phyloP scores from a whole-genome alignment of 139 green algal species.

The Eudorina sp. region DNA sequence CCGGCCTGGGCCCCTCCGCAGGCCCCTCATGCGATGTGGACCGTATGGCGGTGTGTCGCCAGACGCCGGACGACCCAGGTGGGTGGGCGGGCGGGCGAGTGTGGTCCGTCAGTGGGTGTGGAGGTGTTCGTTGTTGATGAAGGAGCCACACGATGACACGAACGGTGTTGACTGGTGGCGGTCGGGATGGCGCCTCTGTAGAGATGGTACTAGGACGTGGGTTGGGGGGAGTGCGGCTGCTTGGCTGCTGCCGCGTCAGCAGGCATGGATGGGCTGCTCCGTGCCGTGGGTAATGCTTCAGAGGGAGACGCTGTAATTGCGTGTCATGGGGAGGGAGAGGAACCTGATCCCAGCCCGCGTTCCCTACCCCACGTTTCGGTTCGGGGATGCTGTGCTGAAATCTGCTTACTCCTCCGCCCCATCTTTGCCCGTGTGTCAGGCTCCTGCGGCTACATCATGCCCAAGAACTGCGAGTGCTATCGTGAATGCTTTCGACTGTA shows the following conservation, averaged over 20 bases:
- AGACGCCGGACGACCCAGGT: slow-evolving; percentile 29
- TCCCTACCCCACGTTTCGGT: not conserved
- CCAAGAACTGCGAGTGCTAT: slow-evolving; percentile 51
- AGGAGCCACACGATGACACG: not conserved
- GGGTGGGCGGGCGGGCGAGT: not conserved
- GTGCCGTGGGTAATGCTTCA: not conserved
- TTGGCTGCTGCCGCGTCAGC: too few relatives aligned
- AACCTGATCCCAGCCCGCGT: not conserved
- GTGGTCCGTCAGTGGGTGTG: not conserved
- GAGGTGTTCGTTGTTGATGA: not conserved
- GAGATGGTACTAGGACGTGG: not conserved
- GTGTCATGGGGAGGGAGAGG: not conserved
- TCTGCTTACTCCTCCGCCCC: not conserved
- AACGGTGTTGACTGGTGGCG: not conserved
- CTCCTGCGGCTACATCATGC: slow-evolving; percentile 26
- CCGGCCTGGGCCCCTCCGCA: not conserved
- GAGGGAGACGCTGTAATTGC: not conserved
- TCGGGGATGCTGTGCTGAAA: not conserved
- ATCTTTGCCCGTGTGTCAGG: not conserved
- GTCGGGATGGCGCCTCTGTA: not conserved
- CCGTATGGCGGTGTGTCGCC: slow-evolving; percentile 2
- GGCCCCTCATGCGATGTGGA: slow-evolving; percentile 15
- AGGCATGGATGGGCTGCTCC: too few relatives aligned
- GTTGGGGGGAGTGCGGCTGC: too few relatives aligned
- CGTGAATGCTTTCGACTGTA: slow-evolving; percentile 32